These are phyloP conservation scores for Azolla pinnata DNA, from an alignment of 75 land plant species.

Conservation along the genomic window DNA sequence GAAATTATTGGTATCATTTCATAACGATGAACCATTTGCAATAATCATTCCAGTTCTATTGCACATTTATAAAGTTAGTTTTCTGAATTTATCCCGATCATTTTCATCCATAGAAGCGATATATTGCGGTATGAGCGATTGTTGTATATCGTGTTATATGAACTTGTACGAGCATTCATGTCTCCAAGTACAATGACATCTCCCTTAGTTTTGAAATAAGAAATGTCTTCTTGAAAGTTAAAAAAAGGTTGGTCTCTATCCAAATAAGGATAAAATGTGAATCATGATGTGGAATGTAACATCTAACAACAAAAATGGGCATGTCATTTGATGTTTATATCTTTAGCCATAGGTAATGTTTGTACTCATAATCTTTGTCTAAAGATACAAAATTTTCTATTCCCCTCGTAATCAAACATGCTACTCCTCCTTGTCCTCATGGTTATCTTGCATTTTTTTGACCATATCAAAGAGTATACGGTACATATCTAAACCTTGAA, in stretches of 20 bases:
- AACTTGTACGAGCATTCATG: neutral
- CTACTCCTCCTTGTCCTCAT: neutral
- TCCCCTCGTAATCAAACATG: neutral
- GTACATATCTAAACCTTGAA: neutral
- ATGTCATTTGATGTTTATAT: neutral
- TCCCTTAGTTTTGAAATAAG: neutral
- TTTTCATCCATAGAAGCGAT: neutral
- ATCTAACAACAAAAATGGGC: neutral
- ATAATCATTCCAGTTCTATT: neutral
- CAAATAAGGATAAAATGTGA: neutral
- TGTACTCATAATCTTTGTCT: neutral
- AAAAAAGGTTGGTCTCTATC: neutral
- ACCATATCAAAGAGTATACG: neutral
- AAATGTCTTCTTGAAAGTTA: neutral
- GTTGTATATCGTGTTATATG: neutral
- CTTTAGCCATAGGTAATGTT: neutral
- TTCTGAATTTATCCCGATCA: neutral
- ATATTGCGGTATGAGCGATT: neutral
- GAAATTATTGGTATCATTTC: neutral
- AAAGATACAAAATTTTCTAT: neutral
- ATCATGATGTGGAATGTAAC: neutral
- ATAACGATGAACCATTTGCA: neutral
- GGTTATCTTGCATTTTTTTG: neutral
- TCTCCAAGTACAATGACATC: neutral
- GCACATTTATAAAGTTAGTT: neutral